phyloP scores from a whole-genome alignment of 139 green algal species.

The Chlamydomonas schloesseri region DNA sequence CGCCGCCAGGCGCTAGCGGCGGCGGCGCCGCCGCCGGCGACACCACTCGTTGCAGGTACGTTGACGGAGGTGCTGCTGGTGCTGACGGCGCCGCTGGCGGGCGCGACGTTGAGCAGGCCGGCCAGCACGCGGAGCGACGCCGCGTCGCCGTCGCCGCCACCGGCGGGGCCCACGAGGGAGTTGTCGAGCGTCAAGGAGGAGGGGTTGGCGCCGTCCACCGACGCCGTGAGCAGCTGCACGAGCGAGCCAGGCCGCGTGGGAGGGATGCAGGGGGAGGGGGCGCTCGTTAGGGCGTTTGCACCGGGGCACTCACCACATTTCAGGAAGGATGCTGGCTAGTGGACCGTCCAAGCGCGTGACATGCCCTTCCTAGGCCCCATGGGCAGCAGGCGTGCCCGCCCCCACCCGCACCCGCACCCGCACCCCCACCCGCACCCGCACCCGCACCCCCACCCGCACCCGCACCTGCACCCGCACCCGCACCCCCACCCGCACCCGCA shows the following conservation, averaged over 20 bases:
- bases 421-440: too few species aligned
- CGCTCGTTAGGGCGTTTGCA: too few species aligned
- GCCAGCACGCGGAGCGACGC: background rate
- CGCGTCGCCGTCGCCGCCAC: background rate
- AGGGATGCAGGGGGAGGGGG: background rate
- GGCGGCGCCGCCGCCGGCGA: background rate
- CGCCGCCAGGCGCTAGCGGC: background rate
- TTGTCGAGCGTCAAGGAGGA: background rate
- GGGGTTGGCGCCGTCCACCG: background rate
- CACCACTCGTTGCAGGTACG: background rate
- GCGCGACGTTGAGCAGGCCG: background rate
- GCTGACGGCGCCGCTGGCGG: background rate
- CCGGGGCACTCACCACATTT: too few species aligned
- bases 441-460: too few species aligned
- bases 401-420: too few species aligned
- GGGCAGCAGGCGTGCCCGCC: too few species aligned
- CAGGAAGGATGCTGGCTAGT: too few species aligned
- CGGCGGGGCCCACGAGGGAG: background rate
- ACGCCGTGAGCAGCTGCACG: slow-evolving; percentile 7
- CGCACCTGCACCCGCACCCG: too few species aligned
- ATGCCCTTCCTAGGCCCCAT: too few species aligned
- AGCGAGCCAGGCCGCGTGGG: slow-evolving; percentile 6
- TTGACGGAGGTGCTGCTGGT: background rate
- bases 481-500: too few species aligned
- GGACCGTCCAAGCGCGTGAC: too few species aligned